Percentiles rank a stretch among this genome's conserved stretches.
phyloP scores from a whole-genome alignment of 192 early-diverging fungal genomes.

The Rhizoclosmatium sp. region DNA sequence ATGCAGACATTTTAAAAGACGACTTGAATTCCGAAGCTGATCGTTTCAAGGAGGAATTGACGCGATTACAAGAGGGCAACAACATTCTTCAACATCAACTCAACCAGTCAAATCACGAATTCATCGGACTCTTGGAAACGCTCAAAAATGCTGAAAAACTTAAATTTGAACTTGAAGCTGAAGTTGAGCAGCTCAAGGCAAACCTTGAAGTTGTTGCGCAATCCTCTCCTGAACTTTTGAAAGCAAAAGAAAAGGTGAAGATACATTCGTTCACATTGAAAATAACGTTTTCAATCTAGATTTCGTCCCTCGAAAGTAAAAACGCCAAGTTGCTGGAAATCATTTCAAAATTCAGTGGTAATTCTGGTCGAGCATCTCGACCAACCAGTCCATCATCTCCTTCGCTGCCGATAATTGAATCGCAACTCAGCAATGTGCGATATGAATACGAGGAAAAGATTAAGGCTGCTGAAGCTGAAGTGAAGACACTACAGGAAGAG shows the following conservation, averaged over 20 bases:
- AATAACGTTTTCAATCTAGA: conserved; percentile 1
- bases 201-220: neutral
- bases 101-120: conserved; percentile 10
- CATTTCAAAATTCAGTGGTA: neutral
- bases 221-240: neutral
- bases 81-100: conserved; percentile 8
- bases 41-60: neutral
- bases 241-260: conserved; percentile 8
- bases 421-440: neutral
- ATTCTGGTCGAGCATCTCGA: neutral
- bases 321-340: neutral
- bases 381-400: neutral
- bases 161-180: conserved; percentile 1
- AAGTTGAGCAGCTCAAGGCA: neutral
- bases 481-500: neutral
- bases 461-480: neutral
- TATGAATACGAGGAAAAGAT: neutral
- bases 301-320: neutral
- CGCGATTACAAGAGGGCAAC: neutral
- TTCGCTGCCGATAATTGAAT: neutral
- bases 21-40: neutral
- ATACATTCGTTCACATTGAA: neutral
- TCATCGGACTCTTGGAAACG: conserved; percentile 8
- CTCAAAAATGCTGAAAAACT: neutral
- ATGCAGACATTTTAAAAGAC: neutral